Conservation (phyloP, 441 rosid species). For the Bruguiera hainesii region DNA sequence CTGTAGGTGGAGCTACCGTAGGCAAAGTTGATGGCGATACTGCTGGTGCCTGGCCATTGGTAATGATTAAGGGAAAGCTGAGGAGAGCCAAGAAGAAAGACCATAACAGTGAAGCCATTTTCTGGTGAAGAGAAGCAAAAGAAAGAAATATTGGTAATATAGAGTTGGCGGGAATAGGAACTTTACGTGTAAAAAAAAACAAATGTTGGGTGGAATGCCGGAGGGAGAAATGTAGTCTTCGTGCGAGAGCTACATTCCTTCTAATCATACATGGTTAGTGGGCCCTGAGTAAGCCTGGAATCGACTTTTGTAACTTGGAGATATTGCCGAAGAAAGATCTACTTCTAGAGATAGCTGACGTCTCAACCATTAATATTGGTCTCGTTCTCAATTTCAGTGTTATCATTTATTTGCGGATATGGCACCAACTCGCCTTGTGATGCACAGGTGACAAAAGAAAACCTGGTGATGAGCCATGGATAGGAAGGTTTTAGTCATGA, state of each 20-base stretch:
- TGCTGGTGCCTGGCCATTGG: conserved; percentile 67
- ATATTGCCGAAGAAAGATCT: not conserved
- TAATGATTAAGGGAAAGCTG: conserved; percentile 35
- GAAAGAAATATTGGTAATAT: conserved; percentile 26
- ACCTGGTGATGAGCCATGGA: not conserved
- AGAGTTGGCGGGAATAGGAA: conserved; percentile 19
- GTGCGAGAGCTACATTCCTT: conserved; percentile 46
- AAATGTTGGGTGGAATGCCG: conserved; percentile 49
- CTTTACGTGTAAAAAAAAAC: not conserved
- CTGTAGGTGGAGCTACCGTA: conserved; percentile 24
- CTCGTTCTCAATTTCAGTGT: not conserved
- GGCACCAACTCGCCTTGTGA: not conserved
- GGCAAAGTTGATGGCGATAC: conserved; percentile 54
- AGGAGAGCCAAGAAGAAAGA: conserved; percentile 35
- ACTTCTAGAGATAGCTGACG: not conserved
- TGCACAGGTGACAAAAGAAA: not conserved
- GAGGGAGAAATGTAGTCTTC: conserved; percentile 49
- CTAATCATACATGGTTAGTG: conserved; percentile 31
- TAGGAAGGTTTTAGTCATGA: not conserved
- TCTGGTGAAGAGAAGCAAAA: conserved; percentile 23
- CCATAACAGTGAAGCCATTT: conserved; percentile 47
- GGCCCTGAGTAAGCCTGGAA: not conserved
- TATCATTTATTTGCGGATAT: not conserved
- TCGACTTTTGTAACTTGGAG: not conserved
- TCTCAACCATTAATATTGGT: not conserved